These are phyloP conservation scores for Hyparrhenia diplandra DNA, from an alignment of 176 grass and related monocot genomes.

Conservation along the genomic window DNA sequence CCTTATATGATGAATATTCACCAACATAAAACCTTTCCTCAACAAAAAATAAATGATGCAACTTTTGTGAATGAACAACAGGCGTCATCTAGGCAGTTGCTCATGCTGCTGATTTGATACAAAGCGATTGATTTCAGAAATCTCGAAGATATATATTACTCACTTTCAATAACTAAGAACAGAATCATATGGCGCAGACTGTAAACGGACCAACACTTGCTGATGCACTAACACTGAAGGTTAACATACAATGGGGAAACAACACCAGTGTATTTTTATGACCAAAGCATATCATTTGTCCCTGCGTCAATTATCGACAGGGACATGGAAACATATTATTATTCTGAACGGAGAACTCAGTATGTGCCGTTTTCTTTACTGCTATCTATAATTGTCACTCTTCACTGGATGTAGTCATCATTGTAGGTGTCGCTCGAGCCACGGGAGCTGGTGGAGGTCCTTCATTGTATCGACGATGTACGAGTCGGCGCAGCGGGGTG, in stretches of 20 bases:
- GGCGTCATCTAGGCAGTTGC: not conserved
- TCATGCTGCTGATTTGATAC: not conserved
- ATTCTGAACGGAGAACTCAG: slow-evolving; percentile 16
- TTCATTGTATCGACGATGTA: slow-evolving; percentile 84
- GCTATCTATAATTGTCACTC: slow-evolving; percentile 36
- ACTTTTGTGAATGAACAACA: not conserved
- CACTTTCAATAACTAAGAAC: not conserved
- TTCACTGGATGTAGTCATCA: slow-evolving; percentile 96
- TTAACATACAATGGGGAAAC: not conserved
- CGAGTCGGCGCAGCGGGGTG: slow-evolving; percentile 64
- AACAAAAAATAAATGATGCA: not conserved
- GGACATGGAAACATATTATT: slow-evolving; percentile 28
- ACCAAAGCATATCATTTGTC: slow-evolving; percentile 14
- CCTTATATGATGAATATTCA: no score
- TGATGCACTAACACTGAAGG: not conserved
- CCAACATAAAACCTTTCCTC: not conserved
- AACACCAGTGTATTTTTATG: not conserved
- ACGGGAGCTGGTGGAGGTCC: slow-evolving; percentile 97
- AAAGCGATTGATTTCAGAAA: not conserved
- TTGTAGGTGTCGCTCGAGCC: slow-evolving; percentile 97
- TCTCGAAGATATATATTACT: not conserved
- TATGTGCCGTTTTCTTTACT: slow-evolving; percentile 51
- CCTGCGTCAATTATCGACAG: slow-evolving; percentile 22
- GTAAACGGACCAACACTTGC: not conserved
- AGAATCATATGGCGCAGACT: not conserved